Percentiles rank a stretch among this genome's conserved stretches.
Evolutionary conservation across 2,329 filamentous ascomycete species (phyloP).

Genomic region (Fusarium sp.): DNA sequence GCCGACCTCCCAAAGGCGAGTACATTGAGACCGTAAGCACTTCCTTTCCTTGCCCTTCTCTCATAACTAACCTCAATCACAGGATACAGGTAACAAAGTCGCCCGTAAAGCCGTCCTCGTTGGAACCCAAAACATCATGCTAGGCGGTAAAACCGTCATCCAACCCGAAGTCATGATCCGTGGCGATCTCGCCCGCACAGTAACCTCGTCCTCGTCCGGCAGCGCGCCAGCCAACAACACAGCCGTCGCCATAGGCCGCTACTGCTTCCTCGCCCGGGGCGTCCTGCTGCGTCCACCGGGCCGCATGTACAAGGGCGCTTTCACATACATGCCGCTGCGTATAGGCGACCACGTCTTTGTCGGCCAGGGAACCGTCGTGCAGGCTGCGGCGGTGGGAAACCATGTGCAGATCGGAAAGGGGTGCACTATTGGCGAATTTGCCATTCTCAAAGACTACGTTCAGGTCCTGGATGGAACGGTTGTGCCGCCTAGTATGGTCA

Average conservation of each 20-base stretch:
- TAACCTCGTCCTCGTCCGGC: slow-evolving; percentile 57
- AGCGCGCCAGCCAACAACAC: slow-evolving; percentile 65
- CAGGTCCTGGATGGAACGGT: slow-evolving; percentile 87
- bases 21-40: slow-evolving; percentile 92
- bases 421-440: slow-evolving; percentile 85
- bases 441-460: slow-evolving; percentile 93
- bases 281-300: slow-evolving; percentile 86
- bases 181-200: slow-evolving; percentile 81
- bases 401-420: slow-evolving; percentile 87
- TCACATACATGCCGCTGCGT: slow-evolving; percentile 88
- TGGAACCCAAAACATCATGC: slow-evolving; percentile 97
- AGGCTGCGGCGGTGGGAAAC: slow-evolving; percentile 84
- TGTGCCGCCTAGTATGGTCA: slow-evolving; percentile 88
- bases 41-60: background rate
- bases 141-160: slow-evolving; percentile 95
- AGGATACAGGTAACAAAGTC: slow-evolving; percentile 99
- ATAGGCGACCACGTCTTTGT: slow-evolving; percentile 96
- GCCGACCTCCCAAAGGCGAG: slow-evolving; percentile 84
- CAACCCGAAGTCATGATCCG: slow-evolving; percentile 95
- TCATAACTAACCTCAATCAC: slow-evolving; percentile 6
- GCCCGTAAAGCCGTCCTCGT: slow-evolving; percentile 91
- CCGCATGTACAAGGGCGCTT: slow-evolving; percentile 80
- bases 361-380: slow-evolving; percentile 78
- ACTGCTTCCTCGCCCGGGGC: slow-evolving; percentile 86
- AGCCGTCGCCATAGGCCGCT: slow-evolving; percentile 89